Evolutionary conservation across 176 grass and related monocot genomes (phyloP).

Genomic region (Triticum turgidum): DNA sequence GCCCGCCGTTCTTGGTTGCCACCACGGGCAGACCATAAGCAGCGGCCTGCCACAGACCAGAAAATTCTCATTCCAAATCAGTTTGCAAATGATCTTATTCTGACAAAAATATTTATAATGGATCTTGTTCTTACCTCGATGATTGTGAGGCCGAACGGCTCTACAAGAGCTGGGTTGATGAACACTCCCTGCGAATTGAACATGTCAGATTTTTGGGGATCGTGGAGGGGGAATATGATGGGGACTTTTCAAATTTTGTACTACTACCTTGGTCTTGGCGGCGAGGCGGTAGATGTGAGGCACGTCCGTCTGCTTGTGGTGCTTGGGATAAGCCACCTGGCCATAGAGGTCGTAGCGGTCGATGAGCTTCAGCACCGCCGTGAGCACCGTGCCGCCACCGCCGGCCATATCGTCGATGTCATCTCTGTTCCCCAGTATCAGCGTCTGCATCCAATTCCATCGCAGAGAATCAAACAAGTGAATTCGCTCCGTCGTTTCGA

Average conservation of each 20-base stretch:
- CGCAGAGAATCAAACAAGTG: background rate
- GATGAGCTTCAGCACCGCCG: slow-evolving; percentile 78
- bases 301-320: slow-evolving; percentile 91
- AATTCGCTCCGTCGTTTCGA: background rate
- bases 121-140: slow-evolving; percentile 57
- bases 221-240: background rate
- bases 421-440: slow-evolving; percentile 91
- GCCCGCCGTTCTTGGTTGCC: slow-evolving; percentile 86
- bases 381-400: slow-evolving; percentile 54
- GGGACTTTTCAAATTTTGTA: slow-evolving; percentile 2
- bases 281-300: slow-evolving; percentile 87
- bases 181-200: slow-evolving; percentile 67
- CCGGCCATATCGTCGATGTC: slow-evolving; percentile 95
- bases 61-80: background rate
- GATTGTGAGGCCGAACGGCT: slow-evolving; percentile 90
- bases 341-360: slow-evolving; percentile 91
- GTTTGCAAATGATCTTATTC: too few species aligned
- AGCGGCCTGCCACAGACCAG: slow-evolving; percentile 38
- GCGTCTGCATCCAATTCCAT: slow-evolving; percentile 41
- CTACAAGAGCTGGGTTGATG: slow-evolving; percentile 89
- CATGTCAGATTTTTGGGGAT: background rate
- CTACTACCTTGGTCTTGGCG: slow-evolving; percentile 82
- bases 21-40: slow-evolving; percentile 92
- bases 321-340: slow-evolving; percentile 93
- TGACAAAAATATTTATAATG: too few species aligned